These are phyloP conservation scores for Lophiotrema nucula DNA, from an alignment of 495 filamentous ascomycete species.

Conservation along the genomic window DNA sequence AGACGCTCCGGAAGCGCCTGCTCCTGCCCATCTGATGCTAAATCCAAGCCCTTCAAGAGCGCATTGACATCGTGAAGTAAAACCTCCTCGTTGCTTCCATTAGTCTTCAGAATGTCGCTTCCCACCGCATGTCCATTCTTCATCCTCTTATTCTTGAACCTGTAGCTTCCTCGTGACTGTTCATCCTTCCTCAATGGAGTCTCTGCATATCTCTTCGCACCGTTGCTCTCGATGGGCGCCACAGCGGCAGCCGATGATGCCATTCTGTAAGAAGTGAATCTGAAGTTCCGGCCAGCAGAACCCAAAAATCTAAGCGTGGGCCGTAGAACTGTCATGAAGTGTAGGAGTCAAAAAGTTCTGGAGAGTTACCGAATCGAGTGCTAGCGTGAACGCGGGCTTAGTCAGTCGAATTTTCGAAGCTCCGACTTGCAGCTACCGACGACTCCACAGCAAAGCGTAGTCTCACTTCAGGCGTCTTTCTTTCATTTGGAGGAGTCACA, in stretches of 20 bases:
- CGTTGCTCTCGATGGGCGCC: slow-evolving; percentile 19
- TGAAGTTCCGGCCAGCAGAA: slow-evolving; percentile 6
- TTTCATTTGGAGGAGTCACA: slow-evolving; percentile 6
- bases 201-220: slow-evolving; percentile 38
- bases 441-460: no score
- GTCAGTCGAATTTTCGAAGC: slow-evolving; percentile 5
- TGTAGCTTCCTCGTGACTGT: slow-evolving; percentile 31
- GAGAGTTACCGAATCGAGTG: neutral
- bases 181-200: slow-evolving; percentile 28
- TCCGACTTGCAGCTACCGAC: neutral
- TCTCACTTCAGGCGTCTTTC: no score
- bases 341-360: neutral
- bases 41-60: slow-evolving; percentile 56
- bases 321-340: no score
- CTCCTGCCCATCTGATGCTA: slow-evolving; percentile 28
- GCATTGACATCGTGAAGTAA: slow-evolving; percentile 66
- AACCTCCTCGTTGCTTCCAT: slow-evolving; percentile 69
- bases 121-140: slow-evolving; percentile 43
- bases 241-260: slow-evolving; percentile 26
- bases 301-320: slow-evolving; percentile 18
- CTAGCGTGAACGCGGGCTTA: neutral
- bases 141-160: slow-evolving; percentile 56
- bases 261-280: slow-evolving; percentile 16
- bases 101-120: slow-evolving; percentile 47
- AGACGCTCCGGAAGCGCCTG: slow-evolving; percentile 61